These are phyloP conservation scores for Pythium phragmitis DNA, from an alignment of 352 stramenopile genomes.

Conservation along the genomic window DNA sequence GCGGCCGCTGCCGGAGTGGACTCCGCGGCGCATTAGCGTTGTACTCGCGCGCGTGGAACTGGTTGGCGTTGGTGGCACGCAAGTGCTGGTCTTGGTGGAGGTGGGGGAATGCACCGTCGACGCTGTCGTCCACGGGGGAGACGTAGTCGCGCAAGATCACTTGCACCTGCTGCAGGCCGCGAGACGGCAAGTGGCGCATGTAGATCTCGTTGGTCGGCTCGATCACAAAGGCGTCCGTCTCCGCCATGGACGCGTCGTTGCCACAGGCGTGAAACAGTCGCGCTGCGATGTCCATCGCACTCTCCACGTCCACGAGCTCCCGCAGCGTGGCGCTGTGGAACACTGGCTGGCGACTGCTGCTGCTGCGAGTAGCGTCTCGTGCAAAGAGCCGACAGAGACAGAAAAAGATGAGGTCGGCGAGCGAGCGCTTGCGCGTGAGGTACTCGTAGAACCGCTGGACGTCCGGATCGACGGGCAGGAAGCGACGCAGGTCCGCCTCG, in stretches of 20 bases:
- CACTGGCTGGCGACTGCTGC: conserved; percentile 35
- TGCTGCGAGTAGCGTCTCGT: not conserved
- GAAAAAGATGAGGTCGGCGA: conserved; percentile 64
- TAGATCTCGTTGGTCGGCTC: conserved; percentile 64
- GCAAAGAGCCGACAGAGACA: conserved; percentile 49
- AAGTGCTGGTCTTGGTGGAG: conserved; percentile 8
- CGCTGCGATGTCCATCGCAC: conserved; percentile 43
- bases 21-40: conserved; percentile 47
- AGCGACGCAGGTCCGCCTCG: conserved; percentile 31
- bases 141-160: conserved; percentile 42
- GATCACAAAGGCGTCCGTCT: conserved; percentile 39
- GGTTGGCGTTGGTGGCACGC: conserved; percentile 51
- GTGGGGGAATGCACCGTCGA: not conserved
- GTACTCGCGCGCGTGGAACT: conserved; percentile 61
- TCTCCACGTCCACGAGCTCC: conserved; percentile 48
- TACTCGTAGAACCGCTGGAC: conserved; percentile 63
- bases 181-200: conserved; percentile 47
- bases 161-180: conserved; percentile 50
- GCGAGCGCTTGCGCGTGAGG: conserved; percentile 40
- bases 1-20: conserved; percentile 25
- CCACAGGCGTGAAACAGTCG: conserved; percentile 50
- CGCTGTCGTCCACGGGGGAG: not conserved
- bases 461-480: conserved; percentile 47
- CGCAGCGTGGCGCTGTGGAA: conserved; percentile 54
- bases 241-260: conserved; percentile 35